phyloP scores from a whole-genome alignment of 257 asterid species.

The Gentiana dahurica region DNA sequence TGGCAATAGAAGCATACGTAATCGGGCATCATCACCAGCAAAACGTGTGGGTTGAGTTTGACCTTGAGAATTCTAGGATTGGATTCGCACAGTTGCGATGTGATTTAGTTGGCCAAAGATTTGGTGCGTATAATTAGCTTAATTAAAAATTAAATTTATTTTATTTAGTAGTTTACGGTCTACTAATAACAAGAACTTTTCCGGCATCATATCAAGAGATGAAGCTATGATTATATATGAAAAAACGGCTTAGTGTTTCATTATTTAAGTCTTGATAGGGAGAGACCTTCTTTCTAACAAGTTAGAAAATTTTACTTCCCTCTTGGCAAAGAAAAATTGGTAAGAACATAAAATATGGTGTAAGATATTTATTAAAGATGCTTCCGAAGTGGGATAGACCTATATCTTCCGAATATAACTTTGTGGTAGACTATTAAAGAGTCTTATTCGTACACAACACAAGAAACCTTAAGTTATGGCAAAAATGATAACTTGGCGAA shows the following conservation, averaged over 20 bases:
- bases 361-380: no score
- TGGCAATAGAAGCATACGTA: slow-evolving; percentile 56
- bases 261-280: background rate
- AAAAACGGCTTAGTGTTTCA: background rate
- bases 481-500: no score
- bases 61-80: slow-evolving; percentile 54
- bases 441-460: no score
- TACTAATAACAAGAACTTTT: background rate
- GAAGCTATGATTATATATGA: no score
- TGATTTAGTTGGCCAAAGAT: slow-evolving; percentile 52
- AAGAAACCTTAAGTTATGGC: no score
- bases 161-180: background rate
- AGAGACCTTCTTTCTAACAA: background rate
- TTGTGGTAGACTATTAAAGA: no score
- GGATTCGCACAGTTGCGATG: slow-evolving; percentile 65
- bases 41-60: slow-evolving; percentile 77
- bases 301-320: background rate
- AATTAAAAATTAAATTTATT: no score
- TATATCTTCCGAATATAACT: no score
- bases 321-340: no score
- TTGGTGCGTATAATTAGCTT: slow-evolving; percentile 18
- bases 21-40: slow-evolving; percentile 87
- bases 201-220: background rate
- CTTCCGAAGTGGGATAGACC: no score
- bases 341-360: no score